A percentile compares a stretch with the other conserved stretches of the same genome.
These are phyloP conservation scores for Zasmidium angulare DNA, from an alignment of 2,329 filamentous ascomycete species.

Conservation along the genomic window DNA sequence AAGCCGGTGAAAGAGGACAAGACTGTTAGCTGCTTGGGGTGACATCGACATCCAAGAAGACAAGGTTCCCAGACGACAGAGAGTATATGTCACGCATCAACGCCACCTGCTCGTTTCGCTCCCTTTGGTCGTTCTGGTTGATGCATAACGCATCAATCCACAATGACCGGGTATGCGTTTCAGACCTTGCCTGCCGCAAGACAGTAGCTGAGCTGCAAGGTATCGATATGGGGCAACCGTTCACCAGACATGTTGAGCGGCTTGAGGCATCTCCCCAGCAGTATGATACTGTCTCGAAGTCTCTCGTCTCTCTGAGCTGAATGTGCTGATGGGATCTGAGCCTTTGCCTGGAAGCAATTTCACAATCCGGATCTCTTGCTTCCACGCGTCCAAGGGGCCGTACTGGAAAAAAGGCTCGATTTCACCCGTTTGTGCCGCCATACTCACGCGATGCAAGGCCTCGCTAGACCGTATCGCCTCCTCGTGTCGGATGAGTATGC, in stretches of 20 bases:
- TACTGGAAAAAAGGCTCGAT: no score
- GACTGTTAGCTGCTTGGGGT: neutral
- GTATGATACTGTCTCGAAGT: constrained; percentile 1
- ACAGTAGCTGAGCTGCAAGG: neutral
- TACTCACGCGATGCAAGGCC: no score
- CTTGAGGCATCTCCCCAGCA: neutral
- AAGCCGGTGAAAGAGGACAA: neutral
- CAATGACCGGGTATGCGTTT: neutral
- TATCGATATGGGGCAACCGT: neutral
- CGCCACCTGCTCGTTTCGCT: neutral
- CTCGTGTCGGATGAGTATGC: no score
- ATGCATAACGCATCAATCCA: constrained; percentile 2
- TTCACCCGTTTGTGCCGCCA: no score
- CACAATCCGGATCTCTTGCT: neutral
- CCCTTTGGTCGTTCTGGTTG: neutral
- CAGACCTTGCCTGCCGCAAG: neutral
- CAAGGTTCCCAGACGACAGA: neutral
- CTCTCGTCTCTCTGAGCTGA: neutral
- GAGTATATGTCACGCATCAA: neutral
- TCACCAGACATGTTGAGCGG: neutral
- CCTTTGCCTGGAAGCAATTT: neutral
- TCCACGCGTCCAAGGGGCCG: neutral
- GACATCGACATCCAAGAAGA: neutral
- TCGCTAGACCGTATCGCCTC: no score
- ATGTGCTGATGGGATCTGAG: neutral